Base-by-base conservation (phyloP, 1,284 basidiomycete genomes). In the Austropuccinia psidii region DNA sequence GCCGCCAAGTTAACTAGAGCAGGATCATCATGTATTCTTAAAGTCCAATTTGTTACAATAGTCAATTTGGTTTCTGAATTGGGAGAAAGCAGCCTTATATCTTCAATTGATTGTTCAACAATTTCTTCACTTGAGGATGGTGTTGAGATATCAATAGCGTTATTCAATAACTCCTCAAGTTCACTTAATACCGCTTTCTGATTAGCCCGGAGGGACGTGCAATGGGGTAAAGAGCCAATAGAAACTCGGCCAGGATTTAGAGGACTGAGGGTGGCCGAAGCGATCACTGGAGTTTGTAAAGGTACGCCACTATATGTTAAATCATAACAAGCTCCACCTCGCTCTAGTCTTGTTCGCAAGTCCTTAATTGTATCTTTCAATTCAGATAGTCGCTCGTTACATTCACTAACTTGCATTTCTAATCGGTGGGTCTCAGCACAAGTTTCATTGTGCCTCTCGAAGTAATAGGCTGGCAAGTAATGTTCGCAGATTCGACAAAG, bases 401-500 rank as follows among this genome's bases (percentile, higher is more conserved):
- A 91, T 79, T 93, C 90, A 35, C 86, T 84, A 76, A 98, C 93
- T 82, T 97, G 93, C 49, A 95, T 93, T 82, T 98, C 96, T 76
- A 98, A 85, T 54, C 93, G 88, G 81, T 99, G 96, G 0, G 93
- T 89, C 82, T 98, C 96, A 78, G 89, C 92, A 81, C 96, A 99
- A 11, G 95, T 98, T 83, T 98, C 96, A 84, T 94, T 98, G 84
- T 99, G 96, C 83, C 98, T 98, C 83, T 98, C 96, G 80, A 99
- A 99, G 84, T 95, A 99, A 94, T 96, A 98, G 74, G 95, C 90
- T 1, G 96, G 94, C 69, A 98, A 90, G 78, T 91, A 89, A 78
- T 90, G 88, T 82, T 99, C 96, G 84, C 96, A 99, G 77, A 99
- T 99, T 58, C 96, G 91, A 83, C 96, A 98, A 21, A 99, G 85